Evolutionary conservation across 331 rosid genomes (phyloP), one percentile per base, ranked within the genome.

Genomic region (Arachis monticola): DNA sequence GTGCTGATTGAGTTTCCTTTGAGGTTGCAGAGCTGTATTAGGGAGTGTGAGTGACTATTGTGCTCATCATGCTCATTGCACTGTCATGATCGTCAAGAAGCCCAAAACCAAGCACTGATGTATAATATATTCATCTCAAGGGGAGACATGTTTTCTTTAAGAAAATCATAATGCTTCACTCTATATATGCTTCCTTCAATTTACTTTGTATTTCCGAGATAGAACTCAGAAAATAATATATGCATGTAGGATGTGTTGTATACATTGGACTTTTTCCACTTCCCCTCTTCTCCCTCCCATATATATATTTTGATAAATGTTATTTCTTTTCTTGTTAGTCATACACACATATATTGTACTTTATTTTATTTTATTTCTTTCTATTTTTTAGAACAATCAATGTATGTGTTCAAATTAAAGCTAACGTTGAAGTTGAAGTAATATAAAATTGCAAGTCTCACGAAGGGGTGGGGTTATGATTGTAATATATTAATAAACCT

Each of bases 1-100:
- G 22, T 42, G 14, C 67, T 14, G 61, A 62, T 64, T 69, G 10
- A 30, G n/a, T 41, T 46, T 47, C 64, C n/a, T 3, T 45, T 61
- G 10, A 41, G 30, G 45, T 17, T 77, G 85, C 95, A 87, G 95
- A 91, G 95, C 87, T 27, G 88, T 91, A 60, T 64, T 91, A 38
- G 93, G 97, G 5, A 91, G 95, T 50, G 92, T 88, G 5, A 88
- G 97, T 80, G 97, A 91, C 78, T 87, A 82, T 17, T 87, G 92
- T 81, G 81, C 86, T 73, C 97, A 91, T 81, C 94, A 87, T 50
- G 91, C 91, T 55, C 86, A 81, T 72, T 87, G 94, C 87, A 77
- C 84, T 38, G 89, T 91, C 60, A 87, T 91, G 92, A 87, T 91
- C 6, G 94, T 89, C 82, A 87, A 87, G 89, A 84, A 45, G 88